phyloP scores from a whole-genome alignment of 2,329 filamentous ascomycete species.

The Fusarium fujikuroi region DNA sequence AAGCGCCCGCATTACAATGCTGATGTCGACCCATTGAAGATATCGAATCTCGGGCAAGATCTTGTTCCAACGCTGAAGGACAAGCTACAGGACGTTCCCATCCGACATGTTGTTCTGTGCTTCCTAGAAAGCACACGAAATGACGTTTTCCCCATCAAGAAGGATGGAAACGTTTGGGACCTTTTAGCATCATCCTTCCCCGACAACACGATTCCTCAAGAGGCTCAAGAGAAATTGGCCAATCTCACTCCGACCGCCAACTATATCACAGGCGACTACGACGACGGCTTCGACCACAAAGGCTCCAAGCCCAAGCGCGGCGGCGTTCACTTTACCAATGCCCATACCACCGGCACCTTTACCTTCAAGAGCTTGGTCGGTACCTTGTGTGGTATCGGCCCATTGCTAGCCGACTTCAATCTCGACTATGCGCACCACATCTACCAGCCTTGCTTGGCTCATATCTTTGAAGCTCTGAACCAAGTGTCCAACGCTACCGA shows the following conservation, averaged over 20 bases:
- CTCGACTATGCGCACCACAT: conserved; percentile 53
- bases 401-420: conserved; percentile 56
- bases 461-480: conserved; percentile 51
- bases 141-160: conserved; percentile 58
- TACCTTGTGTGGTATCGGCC: conserved; percentile 55
- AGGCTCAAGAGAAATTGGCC: conserved; percentile 43
- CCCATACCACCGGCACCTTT: conserved; percentile 55
- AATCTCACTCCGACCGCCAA: conserved; percentile 49
- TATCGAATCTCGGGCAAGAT: conserved; percentile 51
- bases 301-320: conserved; percentile 43
- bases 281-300: conserved; percentile 48
- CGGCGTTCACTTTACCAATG: conserved; percentile 54
- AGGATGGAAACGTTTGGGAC: conserved; percentile 51
- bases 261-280: conserved; percentile 50
- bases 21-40: conserved; percentile 52
- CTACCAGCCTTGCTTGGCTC: conserved; percentile 59
- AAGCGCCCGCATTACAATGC: conserved; percentile 50
- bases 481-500: conserved; percentile 16
- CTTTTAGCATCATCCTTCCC: conserved; percentile 46
- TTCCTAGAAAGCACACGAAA: conserved; percentile 58
- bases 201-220: conserved; percentile 47
- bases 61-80: conserved; percentile 43
- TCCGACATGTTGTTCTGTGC: conserved; percentile 56
- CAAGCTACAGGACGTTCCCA: conserved; percentile 46
- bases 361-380: conserved; percentile 57